Percentiles rank a stretch among this genome's conserved stretches.
Conservation (phyloP, 768 basidiomycete species). For the Xanthoconium purpureum region DNA sequence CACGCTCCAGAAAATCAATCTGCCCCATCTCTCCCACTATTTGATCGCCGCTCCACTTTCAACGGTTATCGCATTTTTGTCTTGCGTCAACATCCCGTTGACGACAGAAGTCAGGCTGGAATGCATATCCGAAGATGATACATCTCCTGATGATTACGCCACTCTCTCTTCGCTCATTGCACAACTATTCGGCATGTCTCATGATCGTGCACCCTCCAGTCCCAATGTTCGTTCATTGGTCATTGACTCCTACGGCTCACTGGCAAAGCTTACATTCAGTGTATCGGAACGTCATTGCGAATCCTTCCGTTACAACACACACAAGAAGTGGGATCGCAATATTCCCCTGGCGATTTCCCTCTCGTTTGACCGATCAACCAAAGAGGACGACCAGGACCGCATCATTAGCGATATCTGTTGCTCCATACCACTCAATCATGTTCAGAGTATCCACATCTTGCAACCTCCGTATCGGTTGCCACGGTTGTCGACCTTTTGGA, state of each 20-base stretch:
- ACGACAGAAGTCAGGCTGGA: no score
- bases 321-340: neutral
- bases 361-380: no score
- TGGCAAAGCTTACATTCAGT: neutral
- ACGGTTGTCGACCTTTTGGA: no score
- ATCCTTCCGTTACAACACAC: neutral
- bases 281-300: neutral
- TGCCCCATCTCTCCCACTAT: neutral
- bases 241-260: no score
- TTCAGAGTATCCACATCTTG: neutral
- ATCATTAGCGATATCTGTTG: neutral
- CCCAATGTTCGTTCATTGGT: neutral
- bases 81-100: neutral
- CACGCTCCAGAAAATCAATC: neutral
- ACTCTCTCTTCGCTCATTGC: neutral
- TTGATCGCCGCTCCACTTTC: neutral
- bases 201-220: neutral
- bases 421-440: neutral
- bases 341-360: neutral
- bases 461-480: no score
- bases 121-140: neutral
- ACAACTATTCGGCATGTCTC: neutral
- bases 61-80: no score
- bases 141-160: neutral
- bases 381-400: no score